Evolutionary conservation across 208 protist species (phyloP), one percentile per base, ranked within the genome.

Genomic region (Borovskyia barvae): DNA sequence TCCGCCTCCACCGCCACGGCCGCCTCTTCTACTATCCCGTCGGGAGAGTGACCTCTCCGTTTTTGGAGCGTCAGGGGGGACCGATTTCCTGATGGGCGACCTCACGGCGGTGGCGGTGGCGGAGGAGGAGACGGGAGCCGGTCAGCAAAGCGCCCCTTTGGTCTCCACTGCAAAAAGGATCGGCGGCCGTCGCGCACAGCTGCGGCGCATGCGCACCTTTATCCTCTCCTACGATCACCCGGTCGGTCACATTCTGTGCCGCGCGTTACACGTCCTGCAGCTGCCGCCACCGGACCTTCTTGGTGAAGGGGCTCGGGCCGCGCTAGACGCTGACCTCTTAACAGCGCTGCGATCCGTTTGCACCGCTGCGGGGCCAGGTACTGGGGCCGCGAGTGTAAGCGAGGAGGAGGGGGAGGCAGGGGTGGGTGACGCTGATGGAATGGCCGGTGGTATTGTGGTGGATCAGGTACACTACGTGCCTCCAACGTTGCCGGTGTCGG

Each of bases 231-330:
- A 83, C 50, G 54, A 77, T 17, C 85, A 92, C 61, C 76, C 74
- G 0, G 62, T 63, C 14, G 85, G 81, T 0, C 81, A 92, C 60
- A 20, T 87, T 5, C 63, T 92, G 30, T 89, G 85, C 53, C 75
- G 79, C 29, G 72, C 72, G 9, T 57, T 84, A 67, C 48, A 54
- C 17, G 51, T 85, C 24, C 49, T 69, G 22, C 53, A 65, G 28
- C 63, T 54, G 30, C 57, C 57, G 1, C 0, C 50, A 8, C 51
- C 64, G 29, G 60, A 74, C 28, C 26, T 30, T 11, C 20, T 61
- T 36, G 56, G 61, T 29, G 51, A 43, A 11, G 54, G 40, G 5
- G 66, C 81, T 14, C 82, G 82, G 15, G 63, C 65, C 0, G 66
- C 69, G 28, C 46, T 85, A 29, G 71, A 72, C 25, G 28, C 50